Evolutionary conservation across 495 filamentous ascomycete species (phyloP), one percentile per base, ranked within the genome.

Genomic region (Antarctomyces pellizariae): DNA sequence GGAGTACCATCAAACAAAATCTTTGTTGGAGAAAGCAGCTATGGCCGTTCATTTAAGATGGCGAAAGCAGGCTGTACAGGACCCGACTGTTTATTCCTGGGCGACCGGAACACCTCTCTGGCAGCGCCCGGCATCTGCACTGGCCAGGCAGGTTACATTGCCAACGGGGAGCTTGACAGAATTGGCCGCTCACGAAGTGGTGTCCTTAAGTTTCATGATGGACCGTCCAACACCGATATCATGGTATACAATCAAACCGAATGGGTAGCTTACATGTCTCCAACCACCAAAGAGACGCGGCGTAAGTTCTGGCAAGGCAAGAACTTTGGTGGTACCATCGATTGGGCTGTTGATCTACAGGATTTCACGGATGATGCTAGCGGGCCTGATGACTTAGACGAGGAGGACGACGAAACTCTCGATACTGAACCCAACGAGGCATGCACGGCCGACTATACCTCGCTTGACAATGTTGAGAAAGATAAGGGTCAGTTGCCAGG

Each of bases 211-310:
- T 26, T 13, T 22, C 31, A 27, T 21, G 38, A 41, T 18, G 11
- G 13, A 0, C 24, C n/a, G 3, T 38, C 28, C 16, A 29, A 49
- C 33, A 42, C 45, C n/a, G 28, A 52, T 26, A 45, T 54, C 13
- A 2, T 54, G 2, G 36, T 52, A 1, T 55, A 49, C 25, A 22
- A 36, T 33, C 16, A 42, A 28, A 27, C 25, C 15, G 38, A 48
- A 18, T 56, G 48, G 48, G 43, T 53, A 1, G 45, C 34, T 1
- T 53, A 50, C 26, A 50, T 53, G 28, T 43, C 47, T 19, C 24
- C 33, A 0, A 38, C 35, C 7, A 50, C 42, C 0, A 24, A 42
- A 7, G 35, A 24, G 0, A 26, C 29, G 25, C 47, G 49, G 34
- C 36, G 27, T 11, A 19, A 15, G 0, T 45, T 22, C 16, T 48